Base-by-base conservation (phyloP, 176 grass and related monocot genomes). In the Urochloa ruziziensis region DNA sequence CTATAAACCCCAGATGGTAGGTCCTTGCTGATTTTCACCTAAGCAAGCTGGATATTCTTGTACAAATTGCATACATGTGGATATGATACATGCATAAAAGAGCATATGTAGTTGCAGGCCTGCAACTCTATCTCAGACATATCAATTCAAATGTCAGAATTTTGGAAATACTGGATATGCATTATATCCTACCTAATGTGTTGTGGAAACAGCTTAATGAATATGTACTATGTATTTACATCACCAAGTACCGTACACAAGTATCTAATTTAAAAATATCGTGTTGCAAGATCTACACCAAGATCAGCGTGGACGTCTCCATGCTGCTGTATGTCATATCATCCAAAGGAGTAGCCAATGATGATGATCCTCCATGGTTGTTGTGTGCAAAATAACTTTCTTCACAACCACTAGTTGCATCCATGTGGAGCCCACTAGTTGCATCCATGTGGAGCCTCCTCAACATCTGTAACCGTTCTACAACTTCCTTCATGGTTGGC, bases 401-500 rank as follows among this genome's bases (percentile, higher is more conserved):
- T 46, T 71, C 54, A 10, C 7, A 54, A 11, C 24, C 67, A 47
- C 3, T 72, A 47, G 25, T 33, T 47, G 19, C 7, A 1, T 72
- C 34, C 67, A 82, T 60, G 40, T 40, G 48, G 63, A 69, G 33
- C 37, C 64, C 67, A 47, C 3, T 72, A 47, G 25, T 33, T 47
- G 19, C 7, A 1, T 72, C 34, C 67, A 82, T 60, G 40, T 40
- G 48, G 63, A 69, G 33, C 37, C 64, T 68, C 18, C 48, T 69
- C 48, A 81, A 42, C 34, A 81, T 69, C 17, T 69, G 79, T 81
- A 81, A 21, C 5, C n/a, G 8, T 24, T 81, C 79, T 57, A 24
- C 64, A 42, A 81, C 79, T 69, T 69, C 79, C 34, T 81, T 81
- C 79, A 81, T 81, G 8, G 79, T 81, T 69, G 79, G 63, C n/a